Percentiles rank a stretch among this genome's conserved stretches.
phyloP scores from a whole-genome alignment of 306 rosid genomes.

The Rosa chinensis region DNA sequence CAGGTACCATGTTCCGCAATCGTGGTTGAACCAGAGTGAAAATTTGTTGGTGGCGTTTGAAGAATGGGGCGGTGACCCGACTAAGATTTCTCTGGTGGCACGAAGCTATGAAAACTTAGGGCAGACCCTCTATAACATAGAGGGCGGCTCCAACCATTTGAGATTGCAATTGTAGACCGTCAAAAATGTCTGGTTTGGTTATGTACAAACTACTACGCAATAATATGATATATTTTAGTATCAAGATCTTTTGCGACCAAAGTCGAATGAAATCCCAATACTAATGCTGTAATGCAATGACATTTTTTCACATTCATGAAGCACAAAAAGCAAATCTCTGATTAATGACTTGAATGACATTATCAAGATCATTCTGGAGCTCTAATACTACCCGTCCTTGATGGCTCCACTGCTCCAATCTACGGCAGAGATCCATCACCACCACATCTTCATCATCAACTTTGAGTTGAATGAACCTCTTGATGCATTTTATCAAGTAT shows the following conservation, averaged over 20 bases:
- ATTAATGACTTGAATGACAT: conserved; percentile 23
- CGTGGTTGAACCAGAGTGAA: conserved; percentile 69
- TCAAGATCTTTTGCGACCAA: neutral
- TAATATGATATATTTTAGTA: neutral
- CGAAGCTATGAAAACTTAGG: neutral
- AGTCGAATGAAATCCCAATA: neutral
- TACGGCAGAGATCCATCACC: conserved; percentile 29
- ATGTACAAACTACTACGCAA: neutral
- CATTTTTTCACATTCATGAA: neutral
- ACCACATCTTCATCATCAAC: conserved; percentile 19
- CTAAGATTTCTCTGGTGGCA: conserved; percentile 54
- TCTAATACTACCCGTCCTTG: conserved; percentile 33
- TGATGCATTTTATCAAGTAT: conserved; percentile 34
- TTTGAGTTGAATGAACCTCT: conserved; percentile 35
- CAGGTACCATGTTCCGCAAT: conserved; percentile 97
- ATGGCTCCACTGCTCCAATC: conserved; percentile 37
- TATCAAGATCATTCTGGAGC: conserved; percentile 27
- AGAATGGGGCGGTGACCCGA: conserved; percentile 90
- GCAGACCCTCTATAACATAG: conserved; percentile 6
- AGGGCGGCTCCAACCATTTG: no score
- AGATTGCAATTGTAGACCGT: no score
- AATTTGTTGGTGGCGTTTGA: conserved; percentile 81
- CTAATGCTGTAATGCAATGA: neutral
- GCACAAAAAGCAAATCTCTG: conserved; percentile 14
- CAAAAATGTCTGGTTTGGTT: no score